Conservation (phyloP, 2,329 filamentous ascomycete genomes). For the Paraphoma sp. region DNA sequence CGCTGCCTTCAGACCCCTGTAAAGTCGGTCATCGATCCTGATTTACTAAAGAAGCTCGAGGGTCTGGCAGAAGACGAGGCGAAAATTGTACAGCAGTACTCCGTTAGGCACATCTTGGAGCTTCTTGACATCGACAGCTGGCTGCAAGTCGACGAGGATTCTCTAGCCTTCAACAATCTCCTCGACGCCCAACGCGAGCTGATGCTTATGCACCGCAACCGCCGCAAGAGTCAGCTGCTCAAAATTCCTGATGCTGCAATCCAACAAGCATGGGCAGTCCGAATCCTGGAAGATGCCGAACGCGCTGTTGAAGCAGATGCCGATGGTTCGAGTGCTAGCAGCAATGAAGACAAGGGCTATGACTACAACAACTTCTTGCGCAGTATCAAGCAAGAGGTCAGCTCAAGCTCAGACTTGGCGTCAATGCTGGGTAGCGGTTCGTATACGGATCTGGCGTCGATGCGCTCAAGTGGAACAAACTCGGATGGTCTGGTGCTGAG, state of each 20-base stretch:
- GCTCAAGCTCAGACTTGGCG: constrained; percentile 4
- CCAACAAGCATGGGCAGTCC: constrained; percentile 18
- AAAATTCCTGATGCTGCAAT: constrained; percentile 3
- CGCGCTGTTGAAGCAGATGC: background rate
- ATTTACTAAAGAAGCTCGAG: background rate
- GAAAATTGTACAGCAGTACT: constrained; percentile 1
- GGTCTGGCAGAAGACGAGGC: constrained; percentile 8
- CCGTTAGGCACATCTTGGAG: background rate
- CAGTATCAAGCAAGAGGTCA: constrained; percentile 13
- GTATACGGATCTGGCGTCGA: background rate
- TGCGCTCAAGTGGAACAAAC: background rate
- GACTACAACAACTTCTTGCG: constrained; percentile 21
- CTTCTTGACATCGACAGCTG: constrained; percentile 12
- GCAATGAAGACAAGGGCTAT: constrained; percentile 15
- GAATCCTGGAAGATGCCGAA: constrained; percentile 20
- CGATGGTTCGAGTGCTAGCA: constrained; percentile 5
- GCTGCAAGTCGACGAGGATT: constrained; percentile 8
- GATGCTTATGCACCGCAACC: constrained; percentile 9
- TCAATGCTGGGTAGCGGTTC: background rate
- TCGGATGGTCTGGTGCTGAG: background rate
- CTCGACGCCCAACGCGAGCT: constrained; percentile 22
- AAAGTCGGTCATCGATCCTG: background rate
- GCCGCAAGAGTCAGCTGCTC: constrained; percentile 8
- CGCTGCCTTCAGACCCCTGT: background rate
- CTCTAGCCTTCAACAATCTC: constrained; percentile 4